Conservation (phyloP, 148 eudicot genomes). For the Arbutus unedo region DNA sequence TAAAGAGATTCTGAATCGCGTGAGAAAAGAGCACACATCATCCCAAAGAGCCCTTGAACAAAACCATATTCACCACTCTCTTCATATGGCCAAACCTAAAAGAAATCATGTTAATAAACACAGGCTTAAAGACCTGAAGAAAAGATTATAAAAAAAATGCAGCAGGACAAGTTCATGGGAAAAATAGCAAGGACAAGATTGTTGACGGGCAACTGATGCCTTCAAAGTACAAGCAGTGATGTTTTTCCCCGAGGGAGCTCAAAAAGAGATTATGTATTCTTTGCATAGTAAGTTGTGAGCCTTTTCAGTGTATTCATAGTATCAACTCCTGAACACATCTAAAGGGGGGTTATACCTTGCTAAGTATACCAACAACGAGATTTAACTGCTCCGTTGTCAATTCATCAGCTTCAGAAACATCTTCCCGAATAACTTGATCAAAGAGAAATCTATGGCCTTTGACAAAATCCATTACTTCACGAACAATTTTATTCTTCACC, state of each 20-base stretch:
- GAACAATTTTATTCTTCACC: slow-evolving; percentile 94
- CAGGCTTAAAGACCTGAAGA: background rate
- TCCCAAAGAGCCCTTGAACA: slow-evolving; percentile 80
- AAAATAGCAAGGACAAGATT: background rate
- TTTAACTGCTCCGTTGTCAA: slow-evolving; percentile 71
- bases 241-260: background rate
- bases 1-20: slow-evolving; percentile 48
- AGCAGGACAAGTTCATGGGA: background rate
- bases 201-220: background rate
- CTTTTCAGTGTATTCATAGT: background rate
- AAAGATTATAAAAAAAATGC: background rate
- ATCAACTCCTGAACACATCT: background rate
- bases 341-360: slow-evolving; percentile 55
- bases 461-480: slow-evolving; percentile 83
- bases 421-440: slow-evolving; percentile 75
- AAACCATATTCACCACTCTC: slow-evolving; percentile 83
- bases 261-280: background rate
- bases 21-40: slow-evolving; percentile 73
- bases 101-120: background rate
- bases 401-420: slow-evolving; percentile 66
- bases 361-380: slow-evolving; percentile 82
- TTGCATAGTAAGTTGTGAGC: background rate
- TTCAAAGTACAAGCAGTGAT: background rate
- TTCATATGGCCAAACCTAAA: slow-evolving; percentile 93
- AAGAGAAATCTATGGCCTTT: slow-evolving; percentile 80